Evolutionary conservation across 176 grass and related monocot genomes (phyloP).

Genomic region (Dendrocalamus sinicus): DNA sequence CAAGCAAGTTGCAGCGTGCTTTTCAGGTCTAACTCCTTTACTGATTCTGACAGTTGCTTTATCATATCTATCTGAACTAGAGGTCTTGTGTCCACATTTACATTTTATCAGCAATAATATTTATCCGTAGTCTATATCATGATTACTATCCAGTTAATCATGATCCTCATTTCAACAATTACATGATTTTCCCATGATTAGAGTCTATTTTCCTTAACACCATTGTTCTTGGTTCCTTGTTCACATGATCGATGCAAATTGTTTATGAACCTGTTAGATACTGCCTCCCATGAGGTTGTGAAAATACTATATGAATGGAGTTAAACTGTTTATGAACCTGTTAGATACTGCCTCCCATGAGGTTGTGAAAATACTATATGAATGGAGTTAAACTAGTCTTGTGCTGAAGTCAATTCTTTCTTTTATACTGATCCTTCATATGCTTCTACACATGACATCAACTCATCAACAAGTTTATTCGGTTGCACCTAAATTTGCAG

Average conservation of each 20-base stretch:
- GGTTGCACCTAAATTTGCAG: slow-evolving; percentile 37
- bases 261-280: slow-evolving; percentile 29
- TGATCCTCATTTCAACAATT: neutral
- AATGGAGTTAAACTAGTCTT: slow-evolving; percentile 18
- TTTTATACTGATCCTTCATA: slow-evolving; percentile 14
- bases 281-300: neutral
- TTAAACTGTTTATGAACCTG: slow-evolving; percentile 31
- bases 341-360: slow-evolving; percentile 9
- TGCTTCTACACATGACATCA: neutral
- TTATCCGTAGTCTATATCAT: neutral
- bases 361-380: neutral
- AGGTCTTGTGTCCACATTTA: slow-evolving; percentile 2
- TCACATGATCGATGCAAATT: slow-evolving; percentile 6
- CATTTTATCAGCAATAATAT: neutral
- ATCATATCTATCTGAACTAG: slow-evolving; percentile 1
- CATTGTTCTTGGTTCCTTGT: slow-evolving; percentile 8
- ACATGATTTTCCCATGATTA: slow-evolving; percentile 6
- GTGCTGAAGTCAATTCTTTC: neutral
- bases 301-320: neutral
- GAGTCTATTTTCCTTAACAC: neutral
- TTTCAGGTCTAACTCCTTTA: slow-evolving; percentile 4
- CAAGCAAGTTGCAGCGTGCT: slow-evolving; percentile 7
- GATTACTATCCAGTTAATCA: slow-evolving; percentile 1
- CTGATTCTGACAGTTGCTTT: neutral
- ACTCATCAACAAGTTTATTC: slow-evolving; percentile 1